Evolutionary conservation across 1,284 basidiomycete species (phyloP).

Genomic region (Ganoderma multipileum): DNA sequence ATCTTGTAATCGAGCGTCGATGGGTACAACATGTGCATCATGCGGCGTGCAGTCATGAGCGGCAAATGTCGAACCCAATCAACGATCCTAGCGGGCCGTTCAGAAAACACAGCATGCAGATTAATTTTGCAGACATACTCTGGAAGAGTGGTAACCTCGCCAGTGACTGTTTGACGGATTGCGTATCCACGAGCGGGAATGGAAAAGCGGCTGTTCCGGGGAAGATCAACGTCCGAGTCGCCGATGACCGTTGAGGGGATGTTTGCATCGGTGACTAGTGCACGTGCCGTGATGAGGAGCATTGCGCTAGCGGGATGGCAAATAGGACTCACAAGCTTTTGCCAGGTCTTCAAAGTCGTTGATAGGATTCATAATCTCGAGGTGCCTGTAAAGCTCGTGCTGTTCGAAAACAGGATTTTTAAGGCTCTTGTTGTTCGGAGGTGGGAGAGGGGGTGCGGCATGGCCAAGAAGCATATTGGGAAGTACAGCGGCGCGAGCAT

Average conservation of each 20-base stretch:
- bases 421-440: slow-evolving; percentile 52
- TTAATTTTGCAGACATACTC: not conserved
- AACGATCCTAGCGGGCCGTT: slow-evolving; percentile 38
- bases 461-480: slow-evolving; percentile 52
- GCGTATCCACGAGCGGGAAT: not conserved
- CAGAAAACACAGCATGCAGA: not conserved
- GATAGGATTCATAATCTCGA: slow-evolving; percentile 53
- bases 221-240: not conserved
- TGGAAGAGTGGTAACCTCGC: slow-evolving; percentile 8
- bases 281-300: not conserved
- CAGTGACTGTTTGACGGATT: not conserved
- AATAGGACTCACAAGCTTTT: slow-evolving; percentile 44
- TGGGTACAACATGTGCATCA: slow-evolving; percentile 56
- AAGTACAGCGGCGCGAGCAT: slow-evolving; percentile 51
- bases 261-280: not conserved
- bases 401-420: slow-evolving; percentile 50
- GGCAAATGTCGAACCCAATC: slow-evolving; percentile 59
- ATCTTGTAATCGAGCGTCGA: slow-evolving; percentile 38
- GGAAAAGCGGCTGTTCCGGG: not conserved
- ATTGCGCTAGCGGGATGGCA: not conserved
- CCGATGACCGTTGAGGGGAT: not conserved
- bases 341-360: slow-evolving; percentile 41
- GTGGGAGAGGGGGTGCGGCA: slow-evolving; percentile 46
- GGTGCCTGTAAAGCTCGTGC: slow-evolving; percentile 53
- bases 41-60: slow-evolving; percentile 59